Conservation (phyloP, 2,329 filamentous ascomycete species). For the Alternaria sp. region DNA sequence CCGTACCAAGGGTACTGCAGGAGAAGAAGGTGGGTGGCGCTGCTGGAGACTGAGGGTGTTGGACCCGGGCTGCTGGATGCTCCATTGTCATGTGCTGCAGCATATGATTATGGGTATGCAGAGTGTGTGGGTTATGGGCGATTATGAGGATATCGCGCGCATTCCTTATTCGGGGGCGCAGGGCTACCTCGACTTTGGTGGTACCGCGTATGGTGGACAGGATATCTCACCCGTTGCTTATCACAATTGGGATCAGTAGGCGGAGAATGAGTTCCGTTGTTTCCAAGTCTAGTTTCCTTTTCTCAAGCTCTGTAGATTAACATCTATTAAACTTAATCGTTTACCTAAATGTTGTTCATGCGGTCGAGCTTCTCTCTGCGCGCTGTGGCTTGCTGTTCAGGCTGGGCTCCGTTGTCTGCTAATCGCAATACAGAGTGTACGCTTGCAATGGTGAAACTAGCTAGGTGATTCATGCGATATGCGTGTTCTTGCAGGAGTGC, state of each 20-base stretch:
- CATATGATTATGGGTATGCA: constrained; percentile 65
- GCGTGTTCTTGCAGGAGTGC: background rate
- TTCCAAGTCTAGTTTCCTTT: background rate
- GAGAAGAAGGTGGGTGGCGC: constrained; percentile 62
- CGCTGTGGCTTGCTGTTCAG: background rate
- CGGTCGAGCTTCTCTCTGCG: background rate
- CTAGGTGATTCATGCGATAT: background rate
- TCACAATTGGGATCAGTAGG: constrained; percentile 15
- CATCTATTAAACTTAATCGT: background rate
- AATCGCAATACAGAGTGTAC: background rate
- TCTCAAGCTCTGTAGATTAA: background rate
- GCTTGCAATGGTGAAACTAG: background rate
- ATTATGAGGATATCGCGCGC: constrained; percentile 48
- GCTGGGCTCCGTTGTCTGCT: background rate
- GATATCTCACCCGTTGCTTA: constrained; percentile 13
- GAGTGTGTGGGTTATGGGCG: constrained; percentile 55
- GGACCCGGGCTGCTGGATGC: constrained; percentile 64
- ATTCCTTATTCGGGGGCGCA: constrained; percentile 44
- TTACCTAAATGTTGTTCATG: background rate
- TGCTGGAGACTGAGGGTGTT: constrained; percentile 64
- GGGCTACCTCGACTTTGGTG: constrained; percentile 55
- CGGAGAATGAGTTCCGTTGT: background rate
- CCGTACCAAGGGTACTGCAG: constrained; percentile 46
- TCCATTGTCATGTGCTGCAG: constrained; percentile 65
- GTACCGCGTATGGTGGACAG: constrained; percentile 49